Percentiles rank a stretch among this genome's conserved stretches.
Conservation (phyloP, 1,284 basidiomycete species). For the Trametes versicolor region DNA sequence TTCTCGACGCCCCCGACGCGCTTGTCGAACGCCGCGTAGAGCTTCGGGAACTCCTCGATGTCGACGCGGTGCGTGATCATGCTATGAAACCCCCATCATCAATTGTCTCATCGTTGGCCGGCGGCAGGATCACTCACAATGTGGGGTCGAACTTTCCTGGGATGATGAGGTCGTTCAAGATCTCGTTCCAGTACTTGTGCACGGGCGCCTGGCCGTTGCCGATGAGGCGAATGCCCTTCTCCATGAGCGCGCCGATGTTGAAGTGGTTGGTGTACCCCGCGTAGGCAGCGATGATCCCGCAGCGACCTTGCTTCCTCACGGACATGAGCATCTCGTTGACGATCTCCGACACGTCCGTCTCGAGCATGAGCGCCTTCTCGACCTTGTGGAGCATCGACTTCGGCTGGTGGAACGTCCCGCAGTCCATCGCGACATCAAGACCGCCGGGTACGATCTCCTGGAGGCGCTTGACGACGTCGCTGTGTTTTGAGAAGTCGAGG, state of each 20-base stretch:
- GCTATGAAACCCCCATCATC: constrained; percentile 40
- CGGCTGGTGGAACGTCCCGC: constrained; percentile 75
- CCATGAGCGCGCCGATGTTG: constrained; percentile 83
- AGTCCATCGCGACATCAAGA: constrained; percentile 69
- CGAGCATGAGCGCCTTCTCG: constrained; percentile 76
- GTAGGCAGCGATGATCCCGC: constrained; percentile 72
- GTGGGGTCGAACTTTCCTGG: constrained; percentile 77
- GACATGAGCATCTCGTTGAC: constrained; percentile 76
- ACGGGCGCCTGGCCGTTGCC: constrained; percentile 81
- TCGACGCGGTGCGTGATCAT: constrained; percentile 73
- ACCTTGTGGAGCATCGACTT: constrained; percentile 72
- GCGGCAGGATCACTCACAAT: constrained; percentile 53
- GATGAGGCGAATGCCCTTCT: constrained; percentile 76
- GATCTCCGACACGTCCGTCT: constrained; percentile 81
- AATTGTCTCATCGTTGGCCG: neutral
- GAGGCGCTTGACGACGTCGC: constrained; percentile 67
- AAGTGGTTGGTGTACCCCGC: constrained; percentile 73
- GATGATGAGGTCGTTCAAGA: constrained; percentile 69
- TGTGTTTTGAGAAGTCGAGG: constrained; percentile 69
- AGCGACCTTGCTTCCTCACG: constrained; percentile 70
- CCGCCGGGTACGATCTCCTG: constrained; percentile 71
- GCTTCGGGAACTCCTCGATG: constrained; percentile 67
- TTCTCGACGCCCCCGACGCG: constrained; percentile 70
- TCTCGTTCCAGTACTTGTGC: constrained; percentile 79
- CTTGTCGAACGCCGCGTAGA: constrained; percentile 70